Evolutionary conservation across 169 alveolate genomes (phyloP).

Genomic region (Babesia sp.): DNA sequence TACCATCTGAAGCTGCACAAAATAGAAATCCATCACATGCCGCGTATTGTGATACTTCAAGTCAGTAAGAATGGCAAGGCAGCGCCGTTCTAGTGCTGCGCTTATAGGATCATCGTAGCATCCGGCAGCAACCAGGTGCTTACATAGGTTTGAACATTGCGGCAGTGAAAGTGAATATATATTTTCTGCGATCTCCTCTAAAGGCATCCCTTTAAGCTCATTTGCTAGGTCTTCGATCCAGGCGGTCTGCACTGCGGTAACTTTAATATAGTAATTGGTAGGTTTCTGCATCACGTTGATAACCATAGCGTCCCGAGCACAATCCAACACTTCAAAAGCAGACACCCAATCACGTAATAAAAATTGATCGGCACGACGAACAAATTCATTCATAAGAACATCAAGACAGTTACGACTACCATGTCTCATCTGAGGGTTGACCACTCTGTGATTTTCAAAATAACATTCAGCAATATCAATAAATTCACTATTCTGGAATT

Average conservation of each 20-base stretch:
- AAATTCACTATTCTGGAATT: neutral
- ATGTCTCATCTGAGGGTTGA: conserved; percentile 16
- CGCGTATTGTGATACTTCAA: conserved; percentile 32
- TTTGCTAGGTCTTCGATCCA: conserved; percentile 17
- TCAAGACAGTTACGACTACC: conserved; percentile 30
- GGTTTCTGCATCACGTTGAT: conserved; percentile 27
- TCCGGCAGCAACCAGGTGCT: conserved; percentile 27
- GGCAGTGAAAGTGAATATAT: conserved; percentile 22
- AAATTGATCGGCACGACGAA: neutral
- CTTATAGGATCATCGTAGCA: conserved; percentile 27
- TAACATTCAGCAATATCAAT: conserved; percentile 15
- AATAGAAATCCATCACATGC: conserved; percentile 21
- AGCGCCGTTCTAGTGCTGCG: conserved; percentile 22
- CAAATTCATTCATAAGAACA: conserved; percentile 3
- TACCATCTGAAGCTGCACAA: conserved; percentile 32
- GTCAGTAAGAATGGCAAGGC: conserved; percentile 31
- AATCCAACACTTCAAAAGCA: conserved; percentile 15
- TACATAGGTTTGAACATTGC: conserved; percentile 30
- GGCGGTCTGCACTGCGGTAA: conserved; percentile 15
- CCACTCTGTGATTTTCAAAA: conserved; percentile 7
- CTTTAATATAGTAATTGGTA: conserved; percentile 15
- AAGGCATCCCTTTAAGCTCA: neutral
- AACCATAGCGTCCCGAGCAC: conserved; percentile 19
- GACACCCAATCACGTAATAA: conserved; percentile 23
- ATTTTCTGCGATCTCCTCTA: conserved; percentile 16